A percentile compares a stretch with the other conserved stretches of the same genome.
phyloP scores from a whole-genome alignment of 768 basidiomycete genomes.

The Mycena sanguinolenta region DNA sequence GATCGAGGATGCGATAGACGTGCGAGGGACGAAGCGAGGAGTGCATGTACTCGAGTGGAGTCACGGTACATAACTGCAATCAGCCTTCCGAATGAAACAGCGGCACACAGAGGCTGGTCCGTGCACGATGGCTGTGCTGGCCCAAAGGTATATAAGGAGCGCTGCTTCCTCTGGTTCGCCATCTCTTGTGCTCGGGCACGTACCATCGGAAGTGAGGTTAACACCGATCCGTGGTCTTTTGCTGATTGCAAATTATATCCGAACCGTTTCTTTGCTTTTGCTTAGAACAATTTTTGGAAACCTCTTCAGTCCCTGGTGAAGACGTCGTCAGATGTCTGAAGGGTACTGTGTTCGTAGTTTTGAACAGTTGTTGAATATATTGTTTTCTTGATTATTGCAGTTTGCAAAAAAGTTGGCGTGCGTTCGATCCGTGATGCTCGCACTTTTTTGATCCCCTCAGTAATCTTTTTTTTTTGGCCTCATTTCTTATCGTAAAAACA shows the following conservation, averaged over 20 bases:
- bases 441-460: too few relatives aligned
- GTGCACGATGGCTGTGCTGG: constrained; percentile 5
- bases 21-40: constrained; percentile 53
- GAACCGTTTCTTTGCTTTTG: constrained; percentile 93
- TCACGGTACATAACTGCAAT: background rate
- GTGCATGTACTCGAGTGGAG: constrained; percentile 32
- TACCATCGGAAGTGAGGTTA: constrained; percentile 96
- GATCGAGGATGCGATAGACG: constrained; percentile 52
- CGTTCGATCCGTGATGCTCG: too few relatives aligned
- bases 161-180: constrained; percentile 40
- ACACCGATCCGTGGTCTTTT: constrained; percentile 96
- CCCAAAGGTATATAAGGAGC: constrained; percentile 24
- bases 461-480: too few relatives aligned
- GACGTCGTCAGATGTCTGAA: constrained; percentile 23
- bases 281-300: constrained; percentile 94
- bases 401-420: too few relatives aligned
- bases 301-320: constrained; percentile 49
- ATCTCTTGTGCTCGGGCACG: constrained; percentile 97
- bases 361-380: background rate
- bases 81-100: background rate
- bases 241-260: constrained; percentile 99
- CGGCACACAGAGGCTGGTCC: constrained; percentile 18
- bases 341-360: constrained; percentile 9
- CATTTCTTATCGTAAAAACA: too few relatives aligned
- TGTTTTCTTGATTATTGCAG: background rate